phyloP scores from a whole-genome alignment of 768 basidiomycete species.

The Lanmaoa pseudosensibilis region DNA sequence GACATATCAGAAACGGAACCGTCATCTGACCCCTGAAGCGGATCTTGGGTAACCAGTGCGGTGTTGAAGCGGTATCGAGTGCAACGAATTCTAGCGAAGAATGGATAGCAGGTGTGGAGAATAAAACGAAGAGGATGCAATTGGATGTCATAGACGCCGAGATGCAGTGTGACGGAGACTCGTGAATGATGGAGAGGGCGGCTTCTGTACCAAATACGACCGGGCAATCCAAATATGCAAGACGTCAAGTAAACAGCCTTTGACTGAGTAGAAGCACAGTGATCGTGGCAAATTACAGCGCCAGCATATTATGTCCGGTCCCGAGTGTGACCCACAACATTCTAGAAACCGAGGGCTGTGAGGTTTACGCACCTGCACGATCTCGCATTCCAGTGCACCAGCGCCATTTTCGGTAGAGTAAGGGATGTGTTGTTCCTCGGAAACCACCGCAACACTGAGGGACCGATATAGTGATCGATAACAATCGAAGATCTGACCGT shows the following conservation, averaged over 20 bases:
- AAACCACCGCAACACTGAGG: slow-evolving; percentile 23
- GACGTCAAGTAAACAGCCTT: slow-evolving; percentile 9
- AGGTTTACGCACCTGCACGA: slow-evolving; percentile 38
- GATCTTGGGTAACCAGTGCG: slow-evolving; percentile 11
- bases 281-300: slow-evolving; percentile 22
- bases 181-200: slow-evolving; percentile 38
- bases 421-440: slow-evolving; percentile 34
- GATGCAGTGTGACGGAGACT: slow-evolving; percentile 38
- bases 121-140: slow-evolving; percentile 15
- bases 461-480: slow-evolving; percentile 52
- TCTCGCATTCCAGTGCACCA: slow-evolving; percentile 48
- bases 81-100: slow-evolving; percentile 19
- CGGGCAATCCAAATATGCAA: slow-evolving; percentile 12
- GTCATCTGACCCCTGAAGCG: slow-evolving; percentile 9
- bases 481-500: slow-evolving; percentile 40
- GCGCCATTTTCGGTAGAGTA: slow-evolving; percentile 36
- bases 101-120: slow-evolving; percentile 21
- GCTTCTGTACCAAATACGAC: slow-evolving; percentile 17
- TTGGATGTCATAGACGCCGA: slow-evolving; percentile 28
- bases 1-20: slow-evolving; percentile 9
- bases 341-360: slow-evolving; percentile 42
- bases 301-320: slow-evolving; percentile 32
- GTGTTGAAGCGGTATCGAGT: slow-evolving; percentile 22
- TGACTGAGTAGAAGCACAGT: slow-evolving; percentile 2
- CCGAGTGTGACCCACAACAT: slow-evolving; percentile 38